phyloP scores from a whole-genome alignment of 192 early-diverging fungal genomes.

The Podila clonocystis region DNA sequence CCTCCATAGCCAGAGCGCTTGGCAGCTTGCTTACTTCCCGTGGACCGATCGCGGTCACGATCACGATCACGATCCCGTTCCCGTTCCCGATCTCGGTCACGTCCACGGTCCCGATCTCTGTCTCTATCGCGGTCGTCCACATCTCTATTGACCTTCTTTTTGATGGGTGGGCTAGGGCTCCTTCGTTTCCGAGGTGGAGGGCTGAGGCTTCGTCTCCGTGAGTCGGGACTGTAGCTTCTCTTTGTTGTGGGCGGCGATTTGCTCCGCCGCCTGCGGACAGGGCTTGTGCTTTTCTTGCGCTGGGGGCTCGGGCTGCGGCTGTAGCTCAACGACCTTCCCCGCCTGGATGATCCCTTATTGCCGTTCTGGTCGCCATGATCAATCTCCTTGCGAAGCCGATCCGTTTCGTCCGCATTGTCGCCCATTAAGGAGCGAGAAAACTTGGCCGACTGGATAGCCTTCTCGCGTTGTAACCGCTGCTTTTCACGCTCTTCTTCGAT shows the following conservation, averaged over 20 bases:
- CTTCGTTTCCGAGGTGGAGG: slow-evolving; percentile 15
- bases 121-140: slow-evolving; percentile 26
- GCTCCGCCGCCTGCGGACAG: slow-evolving; percentile 14
- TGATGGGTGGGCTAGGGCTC: slow-evolving; percentile 23
- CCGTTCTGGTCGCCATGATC: background rate
- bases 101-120: slow-evolving; percentile 9
- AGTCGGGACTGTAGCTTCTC: slow-evolving; percentile 25
- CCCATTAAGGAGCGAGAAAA: slow-evolving; percentile 30
- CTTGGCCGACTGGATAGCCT: slow-evolving; percentile 35
- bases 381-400: slow-evolving; percentile 31
- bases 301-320: slow-evolving; percentile 31
- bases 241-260: slow-evolving; percentile 7
- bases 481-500: slow-evolving; percentile 31
- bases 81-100: slow-evolving; percentile 14
- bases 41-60: background rate
- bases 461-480: slow-evolving; percentile 30
- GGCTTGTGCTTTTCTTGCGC: slow-evolving; percentile 17
- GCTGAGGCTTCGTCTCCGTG: slow-evolving; percentile 22
- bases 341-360: background rate
- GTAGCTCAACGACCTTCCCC: background rate
- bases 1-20: slow-evolving; percentile 13
- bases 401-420: slow-evolving; percentile 30
- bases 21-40: background rate
- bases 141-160: slow-evolving; percentile 31
- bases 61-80: slow-evolving; percentile 4